Evolutionary conservation across 768 basidiomycete genomes (phyloP), one percentile per base, ranked within the genome.

Genomic region (Hydnum rufescens): DNA sequence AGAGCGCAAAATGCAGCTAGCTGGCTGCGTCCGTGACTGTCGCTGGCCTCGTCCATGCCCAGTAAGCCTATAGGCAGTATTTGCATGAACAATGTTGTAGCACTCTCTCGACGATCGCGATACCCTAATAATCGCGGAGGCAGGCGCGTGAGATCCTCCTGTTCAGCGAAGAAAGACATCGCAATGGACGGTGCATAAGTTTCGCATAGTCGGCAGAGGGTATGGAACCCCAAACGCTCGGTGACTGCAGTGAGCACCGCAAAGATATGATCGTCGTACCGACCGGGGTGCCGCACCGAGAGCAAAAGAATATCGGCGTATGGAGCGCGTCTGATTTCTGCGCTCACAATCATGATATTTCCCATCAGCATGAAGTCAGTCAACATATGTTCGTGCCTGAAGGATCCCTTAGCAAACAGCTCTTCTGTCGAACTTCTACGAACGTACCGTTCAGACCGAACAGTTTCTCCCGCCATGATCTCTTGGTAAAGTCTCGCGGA

Each of bases 251-350:
- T 59, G 32, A 96, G 66, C 34, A 82, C 68, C 4, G 71, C 68
- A 53, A 71, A 64, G 42, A 74, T 66, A 52, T 69, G 65, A 23
- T 6, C 36, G 29, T 51, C 57, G 60, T 54, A 66, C 58, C 64
- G 70, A 65, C 42, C 66, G 67, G 58, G 49, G 49, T 53, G 56
- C 39, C 56, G 56, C 44, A 18, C 59, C 61, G 56, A 28, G 63
- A 74, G 74, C 4, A 75, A 74, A 62, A 96, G 67, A 48, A 97
- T 62, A 63, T 93, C 82, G 78, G 82, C 90, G 61, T 93, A 89
- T 1, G 88, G 74, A 3, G 78, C 82, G 16, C 86, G 76, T 26
- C 92, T 73, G 22, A 82, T 74, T 1, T 74, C 72, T 1, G 86
- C 80, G 60, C 79, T 82, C 18, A 77, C 73, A 36, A 95, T 72